phyloP scores from a whole-genome alignment of 177 flowering plant genomes.

The Vitis hybrid region DNA sequence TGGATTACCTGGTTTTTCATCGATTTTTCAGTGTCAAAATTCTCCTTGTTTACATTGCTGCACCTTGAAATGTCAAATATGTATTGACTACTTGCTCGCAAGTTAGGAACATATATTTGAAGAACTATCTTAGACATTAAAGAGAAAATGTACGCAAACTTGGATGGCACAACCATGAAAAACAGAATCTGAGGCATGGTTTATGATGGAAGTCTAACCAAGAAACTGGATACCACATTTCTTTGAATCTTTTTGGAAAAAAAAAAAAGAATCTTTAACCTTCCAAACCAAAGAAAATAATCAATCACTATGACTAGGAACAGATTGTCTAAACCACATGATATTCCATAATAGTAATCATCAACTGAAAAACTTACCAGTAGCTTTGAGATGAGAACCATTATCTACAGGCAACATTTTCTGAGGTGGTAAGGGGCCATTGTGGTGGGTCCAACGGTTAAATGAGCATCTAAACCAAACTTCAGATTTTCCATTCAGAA shows the following conservation, averaged over 20 bases:
- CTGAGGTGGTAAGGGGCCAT: constrained; percentile 80
- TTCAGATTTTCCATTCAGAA: constrained; percentile 86
- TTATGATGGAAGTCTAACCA: not conserved
- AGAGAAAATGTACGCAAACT: not conserved
- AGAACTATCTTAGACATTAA: not conserved
- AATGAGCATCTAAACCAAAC: constrained; percentile 95
- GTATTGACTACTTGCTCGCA: not conserved
- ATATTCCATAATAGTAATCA: not conserved
- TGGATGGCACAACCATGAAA: not conserved
- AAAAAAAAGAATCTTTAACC: not conserved
- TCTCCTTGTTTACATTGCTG: not conserved
- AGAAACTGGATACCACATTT: not conserved
- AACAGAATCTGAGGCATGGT: not conserved
- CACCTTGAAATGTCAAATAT: not conserved
- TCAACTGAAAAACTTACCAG: constrained; percentile 45
- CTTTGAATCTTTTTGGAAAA: not conserved
- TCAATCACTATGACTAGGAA: not conserved
- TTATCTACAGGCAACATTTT: constrained; percentile 73
- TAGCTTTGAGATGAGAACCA: constrained; percentile 63
- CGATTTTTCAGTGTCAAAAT: not conserved
- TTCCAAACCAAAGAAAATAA: not conserved
- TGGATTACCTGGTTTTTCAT: not conserved
- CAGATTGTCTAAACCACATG: too few species aligned
- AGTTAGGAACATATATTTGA: not conserved
- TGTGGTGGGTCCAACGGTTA: constrained; percentile 88